Evolutionary conservation across 495 filamentous ascomycete species (phyloP), one percentile per base, ranked within the genome.

Genomic region (Tirmania nivea): DNA sequence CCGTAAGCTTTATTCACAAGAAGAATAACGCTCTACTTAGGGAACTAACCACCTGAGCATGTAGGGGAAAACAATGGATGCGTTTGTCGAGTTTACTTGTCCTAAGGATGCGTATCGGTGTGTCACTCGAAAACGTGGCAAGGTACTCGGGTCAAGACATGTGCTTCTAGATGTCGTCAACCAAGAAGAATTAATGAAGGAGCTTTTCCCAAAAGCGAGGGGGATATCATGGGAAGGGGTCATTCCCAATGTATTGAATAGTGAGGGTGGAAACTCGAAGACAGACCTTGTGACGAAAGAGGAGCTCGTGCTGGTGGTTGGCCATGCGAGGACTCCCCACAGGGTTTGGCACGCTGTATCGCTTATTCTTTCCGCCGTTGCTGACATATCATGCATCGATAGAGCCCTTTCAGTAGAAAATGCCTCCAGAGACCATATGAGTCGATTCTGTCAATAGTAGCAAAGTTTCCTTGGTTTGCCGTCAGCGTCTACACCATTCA

Each of bases 1-100:
- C 62, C 14, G 62, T 64, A 52, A 54, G 61, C 53, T 51, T 5
- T 21, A 19, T 14, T 11, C 35, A 49, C n/a, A 11, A 34, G 48
- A 48, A 19, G 19, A n/a, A 10, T 31, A 34, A 17, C 17, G 12
- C 19, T 8, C 10, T 50, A 11, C 47, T 34, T 34, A 51, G 3
- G 4, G 17, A 14, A 45, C 17, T 60, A 25, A 60, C 14, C 19
- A 17, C 35, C 20, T 49, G 19, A 9, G 0, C 35, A 50, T 34
- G 35, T 35, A 64, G 62, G 62, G 62, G 9, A 64, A 64, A 64
- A 64, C 62, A 8, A 64, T 64, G 62, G 62, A 64, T 47, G 62
- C 62, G 3, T 64, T 62, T 56, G 62, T 61, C 34, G 62, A 64
- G 37, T 64, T 64, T 48, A 57, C 63, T 37, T 61, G 56, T 51